These are phyloP conservation scores for Dendrobium huoshanense DNA, from an alignment of 106 monocot genomes.

Conservation along the genomic window DNA sequence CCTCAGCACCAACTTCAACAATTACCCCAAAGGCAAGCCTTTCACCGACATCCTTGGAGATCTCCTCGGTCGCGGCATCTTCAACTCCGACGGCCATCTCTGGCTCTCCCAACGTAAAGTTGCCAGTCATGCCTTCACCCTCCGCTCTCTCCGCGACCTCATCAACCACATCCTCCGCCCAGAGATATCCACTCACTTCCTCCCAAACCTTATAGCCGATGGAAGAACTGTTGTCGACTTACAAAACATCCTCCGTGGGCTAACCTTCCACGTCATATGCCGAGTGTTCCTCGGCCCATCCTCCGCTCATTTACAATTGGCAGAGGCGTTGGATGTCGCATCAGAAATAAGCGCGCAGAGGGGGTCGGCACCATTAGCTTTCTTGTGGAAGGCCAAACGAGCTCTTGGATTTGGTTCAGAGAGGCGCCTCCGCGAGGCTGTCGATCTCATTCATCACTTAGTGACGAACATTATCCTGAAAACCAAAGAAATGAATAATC, in stretches of 20 bases:
- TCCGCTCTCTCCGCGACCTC: slow-evolving; percentile 1
- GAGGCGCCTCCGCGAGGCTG: slow-evolving; percentile 7
- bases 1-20: slow-evolving; percentile 25
- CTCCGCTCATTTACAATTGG: background rate
- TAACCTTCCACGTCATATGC: slow-evolving; percentile 21
- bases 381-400: slow-evolving; percentile 34
- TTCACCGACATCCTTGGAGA: slow-evolving; percentile 32
- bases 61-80: slow-evolving; percentile 38
- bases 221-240: slow-evolving; percentile 3
- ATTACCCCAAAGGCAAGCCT: slow-evolving; percentile 32
- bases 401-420: slow-evolving; percentile 22
- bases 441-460: slow-evolving; percentile 13
- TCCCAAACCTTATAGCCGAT: no score
- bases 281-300: slow-evolving; percentile 15
- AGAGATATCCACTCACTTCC: background rate
- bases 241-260: slow-evolving; percentile 11
- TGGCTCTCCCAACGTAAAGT: slow-evolving; percentile 30
- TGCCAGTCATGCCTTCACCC: slow-evolving; percentile 22
- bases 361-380: slow-evolving; percentile 6
- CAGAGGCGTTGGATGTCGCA: slow-evolving; percentile 32
- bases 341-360: slow-evolving; percentile 21
- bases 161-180: background rate
- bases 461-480: slow-evolving; percentile 9
- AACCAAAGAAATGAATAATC: no score
- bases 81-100: slow-evolving; percentile 20